Evolutionary conservation across 129 eudicot genomes (phyloP).

Genomic region (Flaveria sonorensis): DNA sequence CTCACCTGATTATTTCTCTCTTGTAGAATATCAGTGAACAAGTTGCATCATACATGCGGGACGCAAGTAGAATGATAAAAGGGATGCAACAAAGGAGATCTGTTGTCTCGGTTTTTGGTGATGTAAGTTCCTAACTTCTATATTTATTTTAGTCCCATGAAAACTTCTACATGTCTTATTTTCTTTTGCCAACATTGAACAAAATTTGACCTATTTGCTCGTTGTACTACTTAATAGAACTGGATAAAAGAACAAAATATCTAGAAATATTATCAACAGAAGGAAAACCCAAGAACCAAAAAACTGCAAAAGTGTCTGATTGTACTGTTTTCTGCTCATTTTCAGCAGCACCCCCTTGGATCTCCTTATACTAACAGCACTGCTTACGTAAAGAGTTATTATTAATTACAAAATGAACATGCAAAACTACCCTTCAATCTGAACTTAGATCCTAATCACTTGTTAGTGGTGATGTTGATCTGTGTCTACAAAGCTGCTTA

Average conservation of each 20-base stretch:
- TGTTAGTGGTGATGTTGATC: too few relatives aligned
- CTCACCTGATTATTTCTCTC: not conserved
- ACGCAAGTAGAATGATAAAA: constrained; percentile 86
- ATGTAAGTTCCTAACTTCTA: constrained; percentile 46
- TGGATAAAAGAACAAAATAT: not conserved
- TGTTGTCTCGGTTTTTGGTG: constrained; percentile 71
- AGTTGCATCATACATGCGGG: constrained; percentile 91
- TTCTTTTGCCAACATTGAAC: constrained; percentile 2
- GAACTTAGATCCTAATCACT: too few relatives aligned
- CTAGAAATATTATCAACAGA: not conserved
- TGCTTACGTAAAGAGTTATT: too few relatives aligned
- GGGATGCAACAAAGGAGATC: constrained; percentile 87
- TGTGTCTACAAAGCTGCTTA: too few relatives aligned
- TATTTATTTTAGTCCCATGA: not conserved
- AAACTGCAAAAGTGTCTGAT: too few relatives aligned
- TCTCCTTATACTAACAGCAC: too few relatives aligned
- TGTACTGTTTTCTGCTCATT: too few relatives aligned
- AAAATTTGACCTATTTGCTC: not conserved
- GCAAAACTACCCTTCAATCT: too few relatives aligned
- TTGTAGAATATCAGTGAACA: constrained; percentile 81
- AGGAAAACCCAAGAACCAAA: too few relatives aligned
- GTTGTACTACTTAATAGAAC: not conserved
- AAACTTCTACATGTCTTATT: not conserved
- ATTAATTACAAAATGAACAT: too few relatives aligned
- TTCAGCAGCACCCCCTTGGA: too few relatives aligned